These are phyloP conservation scores for Vitis rupestris DNA, from an alignment of 164 flowering plant species.

Conservation along the genomic window DNA sequence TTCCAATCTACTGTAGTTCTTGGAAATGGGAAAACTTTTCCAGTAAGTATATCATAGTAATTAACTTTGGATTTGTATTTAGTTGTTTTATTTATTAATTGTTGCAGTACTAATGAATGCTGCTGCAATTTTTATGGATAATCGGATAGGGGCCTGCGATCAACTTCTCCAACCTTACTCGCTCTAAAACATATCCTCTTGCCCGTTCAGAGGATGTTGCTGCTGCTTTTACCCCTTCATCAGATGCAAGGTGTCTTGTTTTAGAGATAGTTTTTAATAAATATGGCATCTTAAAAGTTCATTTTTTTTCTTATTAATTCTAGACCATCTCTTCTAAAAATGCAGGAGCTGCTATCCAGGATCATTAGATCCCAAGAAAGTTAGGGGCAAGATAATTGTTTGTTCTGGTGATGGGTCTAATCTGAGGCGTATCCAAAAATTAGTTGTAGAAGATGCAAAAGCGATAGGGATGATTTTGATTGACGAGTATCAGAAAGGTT, in stretches of 20 bases:
- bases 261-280: no score
- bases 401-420: slow-evolving; percentile 40
- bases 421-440: slow-evolving; percentile 49
- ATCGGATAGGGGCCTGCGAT: slow-evolving; percentile 60
- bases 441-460: slow-evolving; percentile 60
- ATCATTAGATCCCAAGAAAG: slow-evolving; percentile 57
- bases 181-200: slow-evolving; percentile 44
- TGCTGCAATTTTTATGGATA: no score
- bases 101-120: no score
- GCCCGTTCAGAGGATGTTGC: slow-evolving; percentile 55
- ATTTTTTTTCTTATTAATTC: background rate
- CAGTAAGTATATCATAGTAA: slow-evolving; percentile 19
- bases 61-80: no score
- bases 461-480: slow-evolving; percentile 70
- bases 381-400: slow-evolving; percentile 61
- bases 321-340: background rate
- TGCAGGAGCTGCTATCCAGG: slow-evolving; percentile 82
- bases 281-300: background rate
- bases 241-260: slow-evolving; percentile 62
- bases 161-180: slow-evolving; percentile 60
- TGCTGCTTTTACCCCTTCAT: slow-evolving; percentile 38
- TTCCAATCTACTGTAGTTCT: slow-evolving; percentile 55
- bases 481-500: slow-evolving; percentile 31
- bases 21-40: slow-evolving; percentile 50
- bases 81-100: no score